Conservation (phyloP, 441 rosid genomes). For the Populus hybrid region DNA sequence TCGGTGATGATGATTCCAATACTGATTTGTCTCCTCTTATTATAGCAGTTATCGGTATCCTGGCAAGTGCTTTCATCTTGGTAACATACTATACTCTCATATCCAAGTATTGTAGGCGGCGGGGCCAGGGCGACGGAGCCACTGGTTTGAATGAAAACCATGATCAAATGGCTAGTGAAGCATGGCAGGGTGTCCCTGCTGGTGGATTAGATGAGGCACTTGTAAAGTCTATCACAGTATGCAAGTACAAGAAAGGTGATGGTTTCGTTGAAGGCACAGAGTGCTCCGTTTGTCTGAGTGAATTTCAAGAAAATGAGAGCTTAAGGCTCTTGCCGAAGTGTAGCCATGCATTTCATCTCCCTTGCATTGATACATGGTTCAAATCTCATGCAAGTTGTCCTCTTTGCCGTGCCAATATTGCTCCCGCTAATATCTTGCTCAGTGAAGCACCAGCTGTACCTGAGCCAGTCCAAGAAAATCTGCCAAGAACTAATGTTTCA, state of each 20-base stretch:
- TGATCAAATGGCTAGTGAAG: constrained; percentile 17
- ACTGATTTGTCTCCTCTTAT: constrained; percentile 70
- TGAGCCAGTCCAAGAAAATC: neutral
- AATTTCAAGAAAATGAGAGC: constrained; percentile 69
- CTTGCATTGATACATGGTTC: constrained; percentile 85
- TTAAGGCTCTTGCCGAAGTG: constrained; percentile 69
- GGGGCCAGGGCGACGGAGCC: constrained; percentile 7
- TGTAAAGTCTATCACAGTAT: constrained; percentile 52
- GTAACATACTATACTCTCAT: constrained; percentile 69
- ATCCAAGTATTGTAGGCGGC: constrained; percentile 55
- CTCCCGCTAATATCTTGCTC: constrained; percentile 10
- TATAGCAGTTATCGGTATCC: constrained; percentile 69
- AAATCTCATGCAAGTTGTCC: constrained; percentile 83
- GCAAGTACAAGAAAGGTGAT: constrained; percentile 48
- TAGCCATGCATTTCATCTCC: constrained; percentile 79
- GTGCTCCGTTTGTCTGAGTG: constrained; percentile 75
- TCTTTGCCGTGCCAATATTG: constrained; percentile 65
- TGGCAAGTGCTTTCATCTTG: constrained; percentile 63
- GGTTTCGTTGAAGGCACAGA: constrained; percentile 55
- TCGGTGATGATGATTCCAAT: constrained; percentile 26
- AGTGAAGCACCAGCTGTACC: neutral
- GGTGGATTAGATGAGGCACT: constrained; percentile 62
- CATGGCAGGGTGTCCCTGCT: constrained; percentile 14
- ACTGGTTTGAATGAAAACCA: constrained; percentile 16
- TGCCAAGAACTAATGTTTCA: neutral